A percentile compares a stretch with the other conserved stretches of the same genome.
phyloP scores from a whole-genome alignment of 257 asterid species.

The Penstemon newberryi region DNA sequence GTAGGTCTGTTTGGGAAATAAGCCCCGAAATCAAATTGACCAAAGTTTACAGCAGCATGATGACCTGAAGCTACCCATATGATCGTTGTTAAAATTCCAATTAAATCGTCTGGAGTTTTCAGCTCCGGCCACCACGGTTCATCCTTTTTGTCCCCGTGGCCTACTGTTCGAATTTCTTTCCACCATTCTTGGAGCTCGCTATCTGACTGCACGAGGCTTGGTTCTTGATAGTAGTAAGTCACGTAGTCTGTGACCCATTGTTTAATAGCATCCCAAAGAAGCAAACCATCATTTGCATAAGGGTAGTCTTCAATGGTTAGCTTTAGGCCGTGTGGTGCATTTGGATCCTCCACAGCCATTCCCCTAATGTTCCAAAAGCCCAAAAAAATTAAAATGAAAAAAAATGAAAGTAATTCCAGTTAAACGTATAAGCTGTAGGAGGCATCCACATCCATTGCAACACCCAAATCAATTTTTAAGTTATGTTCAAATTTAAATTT shows the following conservation, averaged over 20 bases:
- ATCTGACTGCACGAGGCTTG: constrained; percentile 40
- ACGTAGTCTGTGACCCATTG: constrained; percentile 73
- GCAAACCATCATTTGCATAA: constrained; percentile 70
- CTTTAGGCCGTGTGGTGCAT: constrained; percentile 65
- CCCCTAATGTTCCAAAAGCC: constrained; percentile 45
- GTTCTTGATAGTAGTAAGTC: constrained; percentile 46
- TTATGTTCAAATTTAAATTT: too few species aligned
- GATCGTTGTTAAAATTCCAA: constrained; percentile 58
- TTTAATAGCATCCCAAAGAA: constrained; percentile 70
- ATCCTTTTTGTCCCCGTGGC: constrained; percentile 74
- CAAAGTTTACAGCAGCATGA: constrained; percentile 85
- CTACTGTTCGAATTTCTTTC: constrained; percentile 62
- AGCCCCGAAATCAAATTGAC: constrained; percentile 64
- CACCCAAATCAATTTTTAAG: too few species aligned
- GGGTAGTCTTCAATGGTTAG: constrained; percentile 78
- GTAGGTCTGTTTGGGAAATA: constrained; percentile 79
- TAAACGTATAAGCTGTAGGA: too few species aligned
- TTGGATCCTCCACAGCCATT: constrained; percentile 75
- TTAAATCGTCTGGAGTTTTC: constrained; percentile 43
- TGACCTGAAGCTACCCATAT: constrained; percentile 76
- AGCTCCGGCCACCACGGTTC: constrained; percentile 80
- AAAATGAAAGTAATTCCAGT: neutral
- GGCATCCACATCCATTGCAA: too few species aligned
- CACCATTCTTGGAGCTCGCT: constrained; percentile 79
- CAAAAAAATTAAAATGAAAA: neutral